Percentiles rank a stretch among this genome's conserved stretches.
Conservation (phyloP, 768 basidiomycete genomes). For the Russula lepida region DNA sequence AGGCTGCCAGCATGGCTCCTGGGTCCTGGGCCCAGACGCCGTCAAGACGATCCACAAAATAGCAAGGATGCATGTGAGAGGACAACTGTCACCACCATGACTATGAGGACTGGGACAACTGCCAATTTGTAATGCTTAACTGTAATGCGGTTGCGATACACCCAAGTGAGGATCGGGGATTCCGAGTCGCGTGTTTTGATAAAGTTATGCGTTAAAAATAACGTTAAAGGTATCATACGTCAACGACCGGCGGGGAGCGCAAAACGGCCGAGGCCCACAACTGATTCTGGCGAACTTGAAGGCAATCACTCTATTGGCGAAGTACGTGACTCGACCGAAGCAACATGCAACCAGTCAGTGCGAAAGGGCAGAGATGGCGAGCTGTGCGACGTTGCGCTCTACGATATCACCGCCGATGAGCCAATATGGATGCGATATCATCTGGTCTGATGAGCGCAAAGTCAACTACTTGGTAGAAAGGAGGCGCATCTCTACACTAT, state of each 20-base stretch:
- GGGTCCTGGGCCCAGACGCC: too few relatives aligned
- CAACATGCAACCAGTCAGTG: slow-evolving; percentile 24
- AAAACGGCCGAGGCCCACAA: neutral
- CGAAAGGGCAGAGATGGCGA: neutral
- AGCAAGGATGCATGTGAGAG: too few relatives aligned
- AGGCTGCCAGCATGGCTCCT: neutral
- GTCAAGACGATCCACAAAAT: neutral
- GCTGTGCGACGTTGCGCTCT: slow-evolving; percentile 22
- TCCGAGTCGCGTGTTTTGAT: neutral
- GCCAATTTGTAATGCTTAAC: neutral
- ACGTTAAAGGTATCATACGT: neutral
- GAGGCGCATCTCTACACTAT: neutral
- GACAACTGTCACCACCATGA: neutral
- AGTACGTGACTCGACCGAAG: slow-evolving; percentile 24
- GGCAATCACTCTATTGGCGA: neutral
- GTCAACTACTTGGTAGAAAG: neutral
- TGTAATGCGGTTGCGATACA: neutral
- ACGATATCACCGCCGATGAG: slow-evolving; percentile 30
- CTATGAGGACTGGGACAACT: neutral
- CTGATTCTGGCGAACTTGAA: neutral
- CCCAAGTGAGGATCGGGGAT: neutral
- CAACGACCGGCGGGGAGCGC: neutral
- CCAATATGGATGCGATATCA: slow-evolving; percentile 26
- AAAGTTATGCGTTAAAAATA: neutral
- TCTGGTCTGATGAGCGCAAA: slow-evolving; percentile 5